Evolutionary conservation across 2,329 filamentous ascomycete genomes (phyloP).

Genomic region (Phaeosphaeria sp.): DNA sequence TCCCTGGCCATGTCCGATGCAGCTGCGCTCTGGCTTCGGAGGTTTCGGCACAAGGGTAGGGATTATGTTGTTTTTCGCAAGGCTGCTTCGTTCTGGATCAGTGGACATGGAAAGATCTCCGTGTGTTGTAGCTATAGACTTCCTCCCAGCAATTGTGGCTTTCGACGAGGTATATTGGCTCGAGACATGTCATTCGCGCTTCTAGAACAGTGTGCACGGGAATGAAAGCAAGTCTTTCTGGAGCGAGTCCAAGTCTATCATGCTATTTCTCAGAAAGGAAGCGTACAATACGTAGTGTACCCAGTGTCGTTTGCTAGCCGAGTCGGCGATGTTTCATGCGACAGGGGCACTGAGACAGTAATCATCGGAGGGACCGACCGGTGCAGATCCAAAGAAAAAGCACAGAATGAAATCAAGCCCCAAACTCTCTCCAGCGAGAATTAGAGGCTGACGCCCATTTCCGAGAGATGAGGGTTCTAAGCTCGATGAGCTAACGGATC

Average conservation of each 20-base stretch:
- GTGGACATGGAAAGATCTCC: background rate
- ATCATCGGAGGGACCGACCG: background rate
- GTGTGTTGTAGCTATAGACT: background rate
- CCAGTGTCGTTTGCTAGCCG: background rate
- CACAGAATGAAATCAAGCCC: too few species aligned
- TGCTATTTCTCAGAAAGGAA: too few species aligned
- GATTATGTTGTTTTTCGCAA: background rate
- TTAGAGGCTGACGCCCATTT: too few species aligned
- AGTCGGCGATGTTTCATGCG: background rate
- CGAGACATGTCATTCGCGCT: too few species aligned
- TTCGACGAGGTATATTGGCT: background rate
- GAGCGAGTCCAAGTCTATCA: too few species aligned
- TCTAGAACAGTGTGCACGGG: too few species aligned
- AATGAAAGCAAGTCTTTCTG: too few species aligned
- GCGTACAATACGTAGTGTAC: too few species aligned
- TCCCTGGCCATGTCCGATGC: background rate
- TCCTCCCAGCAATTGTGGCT: background rate
- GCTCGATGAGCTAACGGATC: too few species aligned
- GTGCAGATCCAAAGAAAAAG: too few species aligned
- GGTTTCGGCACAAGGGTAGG: background rate
- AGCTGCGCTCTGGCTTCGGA: background rate
- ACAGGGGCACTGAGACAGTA: background rate
- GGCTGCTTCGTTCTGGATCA: background rate
- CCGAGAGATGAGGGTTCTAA: too few species aligned
- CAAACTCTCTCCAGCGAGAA: too few species aligned